Base-by-base conservation (phyloP, 2,329 filamentous ascomycete species). In the Hypoxylon sp. region DNA sequence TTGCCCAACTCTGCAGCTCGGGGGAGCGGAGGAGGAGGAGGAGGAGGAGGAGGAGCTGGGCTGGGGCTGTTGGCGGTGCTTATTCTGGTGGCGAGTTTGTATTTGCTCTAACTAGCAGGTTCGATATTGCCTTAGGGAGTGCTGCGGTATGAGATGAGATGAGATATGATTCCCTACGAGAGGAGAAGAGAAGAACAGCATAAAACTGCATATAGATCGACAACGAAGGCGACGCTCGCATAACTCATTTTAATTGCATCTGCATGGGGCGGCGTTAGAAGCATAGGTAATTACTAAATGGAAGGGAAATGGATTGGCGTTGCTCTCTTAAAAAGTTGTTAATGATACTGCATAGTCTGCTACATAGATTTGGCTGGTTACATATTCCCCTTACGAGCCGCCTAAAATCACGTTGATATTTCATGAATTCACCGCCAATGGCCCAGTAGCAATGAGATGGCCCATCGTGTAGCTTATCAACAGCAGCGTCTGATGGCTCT, bases 1-100 rank as follows among this genome's bases (percentile, higher is more conserved):
- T 74, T 83, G n/a, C 85, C 86, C 0, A 75, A 60, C 48, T 25
- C 43, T 28, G 71, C 65, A 34, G 14, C 60, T 10, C 1, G 17
- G 17, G 9, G 38, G 9, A 43, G 9, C 9, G 38, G 38, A 5
- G 38, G 62, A 30, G 14, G n/a, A n/a, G n/a, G n/a, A n/a, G n/a
- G n/a, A n/a, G n/a, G n/a, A n/a, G n/a, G n/a, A n/a, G 25, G 25
- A 4, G 38, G 62, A 30, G 14, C 57, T 11, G 41, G 52, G 53
- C 57, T 38, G 1, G 11, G 43, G 19, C 17, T 49, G 46, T 14
- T 34, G 23, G 45, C 19, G 34, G 56, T 46, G 34, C 23, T 51
- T 17, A 7, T 60, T 28, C 17, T 71, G n/a, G 53, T 49, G 43
- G 60, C 53, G 21, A 43, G 53, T 46, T 34, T 53, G 30, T 43